Evolutionary conservation across 805 yeast genomes (phyloP), one percentile per base, ranked within the genome.

Genomic region (Saccharomycopsis fodiens): DNA sequence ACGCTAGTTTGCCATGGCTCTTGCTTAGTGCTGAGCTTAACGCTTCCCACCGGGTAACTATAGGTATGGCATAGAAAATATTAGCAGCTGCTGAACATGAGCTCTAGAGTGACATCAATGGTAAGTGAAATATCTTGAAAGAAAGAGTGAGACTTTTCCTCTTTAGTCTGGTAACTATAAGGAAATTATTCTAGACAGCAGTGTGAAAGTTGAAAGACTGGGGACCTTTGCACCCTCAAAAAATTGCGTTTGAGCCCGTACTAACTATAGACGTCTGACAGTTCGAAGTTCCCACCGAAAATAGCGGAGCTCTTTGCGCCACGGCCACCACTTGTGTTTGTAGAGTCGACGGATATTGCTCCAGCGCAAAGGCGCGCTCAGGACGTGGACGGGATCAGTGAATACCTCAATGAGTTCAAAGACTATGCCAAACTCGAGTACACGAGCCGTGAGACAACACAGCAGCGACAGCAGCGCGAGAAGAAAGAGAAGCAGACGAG

Each of bases 261-360:
- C 23, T 16, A 20, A 44, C 49, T 10, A 36, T 25, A 36, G 51
- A 47, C 51, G 3, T 47, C 68, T 23, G 68, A 64, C 41, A 44
- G 56, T 12, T 44, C 49, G 46, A 55, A 56, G 34, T 54, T 65
- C 7, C 69, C 52, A 2, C 43, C 39, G 1, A 61, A 62, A 35
- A 67, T 79, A 36, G 74, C 72, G 45, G 67, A 70, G 55, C 68
- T 79, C 22, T 80, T 80, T 55, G 66, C 67, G 4, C 78, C 82
- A 2, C 65, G 70, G 37, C 72, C 72, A 4, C 81, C 82, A 16
- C 57, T 73, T 4, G 63, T 66, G 20, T 70, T 67, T 49, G 53
- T 68, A 2, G 59, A 55, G 20, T 78, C 78, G 1, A 51, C 59
- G 2, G 87, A 79, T 54, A 59, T 61, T 42, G 64, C 74, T 0